phyloP scores from a whole-genome alignment of 306 rosid species.

The Cucurbita pepo region DNA sequence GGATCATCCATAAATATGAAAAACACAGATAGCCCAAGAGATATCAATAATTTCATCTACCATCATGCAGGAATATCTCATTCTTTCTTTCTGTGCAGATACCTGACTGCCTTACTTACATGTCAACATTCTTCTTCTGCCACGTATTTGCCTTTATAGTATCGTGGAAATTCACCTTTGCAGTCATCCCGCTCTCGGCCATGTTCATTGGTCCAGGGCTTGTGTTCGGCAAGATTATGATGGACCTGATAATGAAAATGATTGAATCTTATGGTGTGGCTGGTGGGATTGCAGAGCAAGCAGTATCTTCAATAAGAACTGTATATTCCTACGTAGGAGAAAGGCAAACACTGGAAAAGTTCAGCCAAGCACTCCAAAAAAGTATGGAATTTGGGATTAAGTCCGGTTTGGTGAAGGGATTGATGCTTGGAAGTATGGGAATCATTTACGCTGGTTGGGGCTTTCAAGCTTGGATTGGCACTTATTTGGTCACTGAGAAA shows the following conservation, averaged over 20 bases:
- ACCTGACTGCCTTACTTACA: slow-evolving; percentile 60
- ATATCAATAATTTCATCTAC: not conserved
- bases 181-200: slow-evolving; percentile 68
- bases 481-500: slow-evolving; percentile 45
- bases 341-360: slow-evolving; percentile 46
- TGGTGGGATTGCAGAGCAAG: slow-evolving; percentile 77
- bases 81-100: slow-evolving; percentile 27
- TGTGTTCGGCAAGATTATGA: slow-evolving; percentile 53
- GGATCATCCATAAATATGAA: not conserved
- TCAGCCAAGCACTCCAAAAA: slow-evolving; percentile 53
- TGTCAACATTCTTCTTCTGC: slow-evolving; percentile 77
- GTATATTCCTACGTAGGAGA: slow-evolving; percentile 77
- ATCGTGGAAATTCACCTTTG: slow-evolving; percentile 74
- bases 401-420: slow-evolving; percentile 60
- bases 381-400: slow-evolving; percentile 53
- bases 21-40: not conserved
- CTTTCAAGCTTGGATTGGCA: slow-evolving; percentile 91
- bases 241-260: slow-evolving; percentile 63
- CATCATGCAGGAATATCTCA: slow-evolving; percentile 1
- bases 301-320: slow-evolving; percentile 73
- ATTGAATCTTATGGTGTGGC: slow-evolving; percentile 85
- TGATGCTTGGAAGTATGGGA: slow-evolving; percentile 91
- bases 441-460: slow-evolving; percentile 77
- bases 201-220: slow-evolving; percentile 74
- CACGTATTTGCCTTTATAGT: slow-evolving; percentile 65